Conservation (phyloP, 768 basidiomycete genomes). For the Termitomyces titanicus region DNA sequence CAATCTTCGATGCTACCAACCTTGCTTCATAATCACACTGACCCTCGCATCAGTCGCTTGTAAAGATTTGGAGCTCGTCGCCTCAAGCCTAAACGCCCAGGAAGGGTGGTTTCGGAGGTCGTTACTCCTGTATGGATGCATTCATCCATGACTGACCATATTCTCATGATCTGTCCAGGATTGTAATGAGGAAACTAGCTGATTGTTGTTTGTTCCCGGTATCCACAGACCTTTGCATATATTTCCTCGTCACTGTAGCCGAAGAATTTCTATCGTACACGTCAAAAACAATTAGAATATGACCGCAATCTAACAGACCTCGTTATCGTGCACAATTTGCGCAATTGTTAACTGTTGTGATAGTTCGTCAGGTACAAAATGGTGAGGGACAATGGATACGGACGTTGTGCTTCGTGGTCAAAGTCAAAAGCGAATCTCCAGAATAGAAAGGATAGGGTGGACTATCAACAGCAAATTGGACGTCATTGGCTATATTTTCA, state of each 20-base stretch:
- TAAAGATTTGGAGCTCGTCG: slow-evolving; percentile 89
- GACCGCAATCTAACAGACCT: slow-evolving; percentile 33
- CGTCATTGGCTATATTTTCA: neutral
- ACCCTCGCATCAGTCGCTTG: slow-evolving; percentile 88
- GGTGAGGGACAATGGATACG: slow-evolving; percentile 21
- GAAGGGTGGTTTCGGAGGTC: slow-evolving; percentile 72
- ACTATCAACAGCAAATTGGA: slow-evolving; percentile 31
- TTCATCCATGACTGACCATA: slow-evolving; percentile 92
- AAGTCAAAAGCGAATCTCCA: slow-evolving; percentile 66
- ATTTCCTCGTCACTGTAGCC: slow-evolving; percentile 76
- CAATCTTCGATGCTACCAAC: neutral
- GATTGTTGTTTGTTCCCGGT: neutral
- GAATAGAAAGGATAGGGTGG: slow-evolving; percentile 85
- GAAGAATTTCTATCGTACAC: slow-evolving; percentile 45
- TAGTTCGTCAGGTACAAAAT: slow-evolving; percentile 3
- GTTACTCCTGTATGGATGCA: slow-evolving; percentile 88
- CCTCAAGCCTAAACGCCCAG: slow-evolving; percentile 77
- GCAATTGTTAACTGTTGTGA: slow-evolving; percentile 79
- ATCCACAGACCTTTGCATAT: slow-evolving; percentile 55
- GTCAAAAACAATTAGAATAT: neutral
- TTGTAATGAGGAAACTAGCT: neutral
- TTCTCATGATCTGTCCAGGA: slow-evolving; percentile 53
- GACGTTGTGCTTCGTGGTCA: slow-evolving; percentile 82
- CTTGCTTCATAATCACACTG: slow-evolving; percentile 5
- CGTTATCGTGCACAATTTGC: slow-evolving; percentile 92